Percentiles rank a stretch among this genome's conserved stretches.
These are phyloP conservation scores for Chaetomium sp. DNA, from an alignment of 2,329 filamentous ascomycete genomes.

Conservation along the genomic window DNA sequence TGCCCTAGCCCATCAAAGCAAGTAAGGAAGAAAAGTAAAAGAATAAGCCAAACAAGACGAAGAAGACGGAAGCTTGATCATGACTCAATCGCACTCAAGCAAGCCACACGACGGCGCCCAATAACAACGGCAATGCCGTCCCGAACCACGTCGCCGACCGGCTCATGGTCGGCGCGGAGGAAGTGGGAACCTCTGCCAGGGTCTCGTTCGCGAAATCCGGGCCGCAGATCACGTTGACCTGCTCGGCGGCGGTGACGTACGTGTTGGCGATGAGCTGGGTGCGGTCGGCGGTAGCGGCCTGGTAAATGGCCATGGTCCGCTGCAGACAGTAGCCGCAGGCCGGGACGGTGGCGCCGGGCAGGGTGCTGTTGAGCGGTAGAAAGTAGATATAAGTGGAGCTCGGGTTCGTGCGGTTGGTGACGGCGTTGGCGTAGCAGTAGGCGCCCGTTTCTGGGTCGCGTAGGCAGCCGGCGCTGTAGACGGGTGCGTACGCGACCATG, in stretches of 20 bases:
- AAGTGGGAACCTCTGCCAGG: constrained; percentile 45
- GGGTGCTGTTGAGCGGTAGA: constrained; percentile 72
- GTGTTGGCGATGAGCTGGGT: constrained; percentile 67
- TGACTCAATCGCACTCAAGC: not conserved
- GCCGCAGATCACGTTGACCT: constrained; percentile 70
- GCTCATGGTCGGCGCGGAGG: constrained; percentile 26
- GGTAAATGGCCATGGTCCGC: constrained; percentile 81
- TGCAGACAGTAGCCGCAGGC: constrained; percentile 75
- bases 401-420: constrained; percentile 71
- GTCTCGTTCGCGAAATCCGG: constrained; percentile 59
- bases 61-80: not conserved
- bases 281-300: constrained; percentile 65
- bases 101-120: constrained; percentile 9
- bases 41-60: not conserved
- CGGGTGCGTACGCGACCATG: constrained; percentile 72
- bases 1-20: not conserved
- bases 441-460: constrained; percentile 64
- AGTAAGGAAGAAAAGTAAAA: not conserved
- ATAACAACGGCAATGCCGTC: not conserved
- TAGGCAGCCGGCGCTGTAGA: constrained; percentile 82
- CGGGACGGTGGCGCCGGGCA: constrained; percentile 69
- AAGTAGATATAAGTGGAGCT: constrained; percentile 83
- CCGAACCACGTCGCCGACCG: not conserved
- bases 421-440: constrained; percentile 83
- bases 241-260: constrained; percentile 70